Evolutionary conservation across 2,329 filamentous ascomycete genomes (phyloP).

Genomic region (Penicillium decumbens): DNA sequence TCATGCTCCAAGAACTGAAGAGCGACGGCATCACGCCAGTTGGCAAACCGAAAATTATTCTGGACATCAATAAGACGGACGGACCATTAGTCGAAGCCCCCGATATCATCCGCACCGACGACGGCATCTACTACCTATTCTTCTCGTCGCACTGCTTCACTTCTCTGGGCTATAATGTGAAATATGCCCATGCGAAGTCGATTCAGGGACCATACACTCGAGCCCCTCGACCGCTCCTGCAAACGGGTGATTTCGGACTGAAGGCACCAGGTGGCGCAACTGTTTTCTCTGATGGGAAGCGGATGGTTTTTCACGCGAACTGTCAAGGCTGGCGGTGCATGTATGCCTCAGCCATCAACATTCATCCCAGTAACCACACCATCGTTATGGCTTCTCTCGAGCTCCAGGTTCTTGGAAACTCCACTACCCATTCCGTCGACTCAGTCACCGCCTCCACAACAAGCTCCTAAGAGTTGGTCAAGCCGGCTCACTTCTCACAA

Average conservation of each 20-base stretch:
- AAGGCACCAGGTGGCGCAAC: slow-evolving; percentile 27
- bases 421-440: neutral
- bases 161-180: slow-evolving; percentile 52
- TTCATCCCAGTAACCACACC: slow-evolving; percentile 15
- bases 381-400: slow-evolving; percentile 12
- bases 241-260: slow-evolving; percentile 28
- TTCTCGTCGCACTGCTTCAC: slow-evolving; percentile 58
- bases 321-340: slow-evolving; percentile 24
- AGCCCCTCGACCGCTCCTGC: slow-evolving; percentile 29
- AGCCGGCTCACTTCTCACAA: neutral
- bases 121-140: slow-evolving; percentile 53
- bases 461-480: neutral
- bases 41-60: slow-evolving; percentile 51
- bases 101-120: slow-evolving; percentile 39
- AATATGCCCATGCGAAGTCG: slow-evolving; percentile 50
- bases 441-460: neutral
- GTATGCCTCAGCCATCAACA: slow-evolving; percentile 25
- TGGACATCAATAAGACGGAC: slow-evolving; percentile 58
- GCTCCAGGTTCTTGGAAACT: slow-evolving; percentile 1
- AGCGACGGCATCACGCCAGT: slow-evolving; percentile 49
- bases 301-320: slow-evolving; percentile 31
- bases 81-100: slow-evolving; percentile 60
- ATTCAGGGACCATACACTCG: slow-evolving; percentile 36
- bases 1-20: slow-evolving; percentile 38
- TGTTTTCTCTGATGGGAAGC: slow-evolving; percentile 22